phyloP scores from a whole-genome alignment of 2,329 filamentous ascomycete species.

The Colletotrichum paranaense region DNA sequence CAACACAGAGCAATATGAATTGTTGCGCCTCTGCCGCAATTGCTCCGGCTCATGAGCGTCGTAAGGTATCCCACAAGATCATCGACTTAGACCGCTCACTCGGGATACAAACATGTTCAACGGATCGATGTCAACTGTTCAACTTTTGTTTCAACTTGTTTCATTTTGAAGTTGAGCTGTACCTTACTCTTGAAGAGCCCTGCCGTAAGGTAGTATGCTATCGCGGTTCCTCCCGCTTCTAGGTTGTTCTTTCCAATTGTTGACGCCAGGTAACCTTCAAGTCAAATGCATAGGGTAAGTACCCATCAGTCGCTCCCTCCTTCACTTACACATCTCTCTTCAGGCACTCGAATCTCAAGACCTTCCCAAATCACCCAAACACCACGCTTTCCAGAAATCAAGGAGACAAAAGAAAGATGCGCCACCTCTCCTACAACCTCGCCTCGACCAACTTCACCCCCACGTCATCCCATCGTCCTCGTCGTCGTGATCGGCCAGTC shows the following conservation, averaged over 20 bases:
- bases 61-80: neutral
- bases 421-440: neutral
- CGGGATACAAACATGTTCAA: neutral
- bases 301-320: neutral
- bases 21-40: neutral
- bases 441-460: neutral
- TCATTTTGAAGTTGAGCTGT: neutral
- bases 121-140: neutral
- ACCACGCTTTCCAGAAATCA: slow-evolving; percentile 14
- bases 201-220: neutral
- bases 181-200: neutral
- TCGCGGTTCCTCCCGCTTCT: neutral
- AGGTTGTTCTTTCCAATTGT: too few relatives aligned
- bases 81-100: neutral
- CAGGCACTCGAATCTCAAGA: neutral
- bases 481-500: slow-evolving; percentile 11
- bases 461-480: slow-evolving; percentile 22
- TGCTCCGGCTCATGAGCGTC: neutral
- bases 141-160: neutral
- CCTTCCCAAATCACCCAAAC: slow-evolving; percentile 1
- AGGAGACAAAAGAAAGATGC: neutral
- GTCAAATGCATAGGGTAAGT: neutral
- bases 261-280: neutral
- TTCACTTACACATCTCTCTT: neutral
- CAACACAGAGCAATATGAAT: neutral